Evolutionary conservation across 2,329 filamentous ascomycete species (phyloP).

Genomic region (Thelonectria blattea): DNA sequence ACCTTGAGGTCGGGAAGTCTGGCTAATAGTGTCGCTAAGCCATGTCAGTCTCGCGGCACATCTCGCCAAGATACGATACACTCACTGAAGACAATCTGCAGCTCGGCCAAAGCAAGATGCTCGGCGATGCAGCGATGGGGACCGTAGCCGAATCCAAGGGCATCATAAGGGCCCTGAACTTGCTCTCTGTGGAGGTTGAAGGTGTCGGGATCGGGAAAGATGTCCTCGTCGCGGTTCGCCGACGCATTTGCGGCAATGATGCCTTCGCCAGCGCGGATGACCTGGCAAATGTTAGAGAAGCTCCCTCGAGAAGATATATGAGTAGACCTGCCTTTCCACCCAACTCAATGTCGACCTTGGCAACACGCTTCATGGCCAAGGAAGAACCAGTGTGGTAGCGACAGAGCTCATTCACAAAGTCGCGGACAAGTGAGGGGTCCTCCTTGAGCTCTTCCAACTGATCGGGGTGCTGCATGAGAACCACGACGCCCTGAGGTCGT

Average conservation of each 20-base stretch:
- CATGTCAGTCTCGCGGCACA: background rate
- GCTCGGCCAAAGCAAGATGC: conserved; percentile 49
- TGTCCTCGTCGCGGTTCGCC: conserved; percentile 54
- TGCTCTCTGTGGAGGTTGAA: conserved; percentile 51
- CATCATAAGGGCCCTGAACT: conserved; percentile 37
- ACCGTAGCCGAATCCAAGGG: conserved; percentile 54
- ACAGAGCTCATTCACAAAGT: conserved; percentile 56
- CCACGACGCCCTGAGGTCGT: conserved; percentile 48
- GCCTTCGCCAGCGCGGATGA: conserved; percentile 51
- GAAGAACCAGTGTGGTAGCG: conserved; percentile 55
- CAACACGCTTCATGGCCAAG: conserved; percentile 54
- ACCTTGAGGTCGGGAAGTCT: conserved; percentile 48
- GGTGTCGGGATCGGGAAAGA: conserved; percentile 48
- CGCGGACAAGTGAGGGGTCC: conserved; percentile 44
- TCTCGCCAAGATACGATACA: conserved; percentile 12
- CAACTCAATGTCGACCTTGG: conserved; percentile 53
- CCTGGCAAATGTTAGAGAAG: conserved; percentile 24
- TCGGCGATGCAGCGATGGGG: conserved; percentile 55
- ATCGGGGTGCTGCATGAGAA: conserved; percentile 50
- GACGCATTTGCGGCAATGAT: conserved; percentile 56
- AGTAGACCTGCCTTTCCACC: conserved; percentile 44
- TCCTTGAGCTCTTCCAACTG: conserved; percentile 50
- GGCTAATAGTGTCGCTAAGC: conserved; percentile 46
- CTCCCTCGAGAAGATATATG: too few species aligned
- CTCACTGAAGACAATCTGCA: conserved; percentile 52